Evolutionary conservation across 2,329 filamentous ascomycete species (phyloP).

Genomic region (Xylariaceae sp.): DNA sequence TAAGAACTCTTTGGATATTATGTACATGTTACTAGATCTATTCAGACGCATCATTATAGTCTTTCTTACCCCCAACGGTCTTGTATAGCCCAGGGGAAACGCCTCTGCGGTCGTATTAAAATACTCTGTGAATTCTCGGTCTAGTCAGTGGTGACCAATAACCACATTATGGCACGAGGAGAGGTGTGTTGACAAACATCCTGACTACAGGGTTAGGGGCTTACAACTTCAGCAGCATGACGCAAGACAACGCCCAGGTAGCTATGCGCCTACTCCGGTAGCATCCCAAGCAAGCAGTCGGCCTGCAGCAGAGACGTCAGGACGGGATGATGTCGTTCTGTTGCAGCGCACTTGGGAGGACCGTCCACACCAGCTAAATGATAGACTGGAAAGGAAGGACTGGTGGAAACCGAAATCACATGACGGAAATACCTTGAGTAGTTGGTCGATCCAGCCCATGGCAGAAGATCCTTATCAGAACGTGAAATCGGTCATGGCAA

Average conservation of each 20-base stretch:
- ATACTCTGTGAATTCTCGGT: background rate
- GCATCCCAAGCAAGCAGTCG: background rate
- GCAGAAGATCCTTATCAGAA: slow-evolving; percentile 22
- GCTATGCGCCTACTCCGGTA: background rate
- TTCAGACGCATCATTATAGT: background rate
- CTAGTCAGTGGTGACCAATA: background rate
- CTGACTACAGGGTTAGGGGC: background rate
- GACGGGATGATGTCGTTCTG: background rate
- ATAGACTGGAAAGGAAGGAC: slow-evolving; percentile 4
- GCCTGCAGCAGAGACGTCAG: background rate
- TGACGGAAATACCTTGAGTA: slow-evolving; percentile 4
- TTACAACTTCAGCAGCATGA: slow-evolving; percentile 8
- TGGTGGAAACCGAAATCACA: background rate
- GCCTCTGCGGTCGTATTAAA: background rate
- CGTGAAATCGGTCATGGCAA: slow-evolving; percentile 12
- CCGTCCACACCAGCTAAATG: slow-evolving; percentile 5
- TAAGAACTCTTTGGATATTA: background rate
- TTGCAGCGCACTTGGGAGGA: slow-evolving; percentile 19
- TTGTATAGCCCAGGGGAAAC: background rate
- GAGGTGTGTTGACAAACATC: slow-evolving; percentile 8
- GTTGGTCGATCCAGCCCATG: slow-evolving; percentile 18
- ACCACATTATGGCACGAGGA: slow-evolving; percentile 11
- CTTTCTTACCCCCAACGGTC: background rate
- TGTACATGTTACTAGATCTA: background rate
- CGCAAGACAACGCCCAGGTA: background rate